These are phyloP conservation scores for Monosporascus sp. DNA, from an alignment of 2,329 filamentous ascomycete species.

Conservation along the genomic window DNA sequence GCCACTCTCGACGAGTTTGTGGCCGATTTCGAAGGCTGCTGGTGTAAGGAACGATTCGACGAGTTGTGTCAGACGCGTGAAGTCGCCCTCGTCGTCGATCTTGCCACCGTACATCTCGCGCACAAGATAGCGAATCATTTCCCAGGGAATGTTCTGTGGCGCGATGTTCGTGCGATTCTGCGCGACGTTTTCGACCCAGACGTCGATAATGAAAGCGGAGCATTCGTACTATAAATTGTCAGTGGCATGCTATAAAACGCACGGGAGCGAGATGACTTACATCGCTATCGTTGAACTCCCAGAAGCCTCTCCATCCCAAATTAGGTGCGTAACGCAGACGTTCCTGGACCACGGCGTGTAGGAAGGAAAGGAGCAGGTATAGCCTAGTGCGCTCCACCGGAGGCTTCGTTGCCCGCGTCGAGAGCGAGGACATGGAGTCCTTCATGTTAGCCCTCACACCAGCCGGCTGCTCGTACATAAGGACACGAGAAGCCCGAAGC, in stretches of 20 bases:
- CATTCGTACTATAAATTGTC: constrained; percentile 73
- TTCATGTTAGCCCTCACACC: constrained; percentile 98
- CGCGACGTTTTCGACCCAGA: constrained; percentile 81
- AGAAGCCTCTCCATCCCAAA: constrained; percentile 96
- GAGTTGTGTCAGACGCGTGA: constrained; percentile 64
- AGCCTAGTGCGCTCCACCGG: constrained; percentile 88
- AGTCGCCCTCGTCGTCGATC: constrained; percentile 88
- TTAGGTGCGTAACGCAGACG: constrained; percentile 88
- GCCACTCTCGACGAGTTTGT: constrained; percentile 73
- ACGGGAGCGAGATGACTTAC: constrained; percentile 53
- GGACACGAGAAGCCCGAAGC: constrained; percentile 82
- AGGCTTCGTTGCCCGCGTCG: constrained; percentile 68
- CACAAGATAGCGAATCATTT: constrained; percentile 85
- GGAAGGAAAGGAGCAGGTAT: constrained; percentile 86
- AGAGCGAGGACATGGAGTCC: constrained; percentile 83
- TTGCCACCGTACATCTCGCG: constrained; percentile 97
- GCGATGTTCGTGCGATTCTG: constrained; percentile 87
- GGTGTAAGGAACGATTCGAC: constrained; percentile 78
- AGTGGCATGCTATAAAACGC: constrained; percentile 5
- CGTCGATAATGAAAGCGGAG: constrained; percentile 90
- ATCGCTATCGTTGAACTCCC: constrained; percentile 99
- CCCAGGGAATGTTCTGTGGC: constrained; percentile 91
- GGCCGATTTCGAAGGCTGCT: constrained; percentile 84
- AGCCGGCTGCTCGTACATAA: constrained; percentile 98
- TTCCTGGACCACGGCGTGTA: constrained; percentile 95